Evolutionary conservation across 768 basidiomycete species (phyloP).

Genomic region (Naganishia onofrii): DNA sequence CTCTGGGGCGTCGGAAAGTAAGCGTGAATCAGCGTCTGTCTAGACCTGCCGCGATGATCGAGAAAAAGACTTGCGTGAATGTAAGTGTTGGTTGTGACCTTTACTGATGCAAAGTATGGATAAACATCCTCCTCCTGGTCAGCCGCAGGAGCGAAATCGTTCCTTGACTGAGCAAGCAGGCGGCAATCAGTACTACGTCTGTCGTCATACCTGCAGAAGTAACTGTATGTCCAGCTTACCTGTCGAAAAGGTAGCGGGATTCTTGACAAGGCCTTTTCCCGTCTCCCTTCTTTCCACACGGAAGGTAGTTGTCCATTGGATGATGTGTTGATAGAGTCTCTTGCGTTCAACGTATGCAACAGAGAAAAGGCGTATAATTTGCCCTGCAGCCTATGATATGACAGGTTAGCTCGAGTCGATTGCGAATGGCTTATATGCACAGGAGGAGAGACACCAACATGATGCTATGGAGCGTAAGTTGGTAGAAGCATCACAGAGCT

Average conservation of each 20-base stretch:
- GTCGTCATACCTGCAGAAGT: background rate
- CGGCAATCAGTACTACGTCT: background rate
- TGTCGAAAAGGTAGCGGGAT: background rate
- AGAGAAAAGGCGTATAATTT: constrained; percentile 30
- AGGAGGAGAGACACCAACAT: background rate
- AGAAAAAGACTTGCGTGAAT: constrained; percentile 8
- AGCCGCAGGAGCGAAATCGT: background rate
- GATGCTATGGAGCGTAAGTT: background rate
- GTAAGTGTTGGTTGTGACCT: constrained; percentile 27
- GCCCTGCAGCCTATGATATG: constrained; percentile 18
- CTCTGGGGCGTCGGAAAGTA: background rate
- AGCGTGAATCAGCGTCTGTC: background rate
- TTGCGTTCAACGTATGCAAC: constrained; percentile 22
- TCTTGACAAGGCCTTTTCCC: background rate
- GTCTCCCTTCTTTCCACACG: constrained; percentile 4
- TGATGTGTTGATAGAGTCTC: background rate
- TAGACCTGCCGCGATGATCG: background rate
- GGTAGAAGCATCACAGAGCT: background rate
- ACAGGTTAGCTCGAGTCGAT: background rate
- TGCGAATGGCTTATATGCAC: background rate
- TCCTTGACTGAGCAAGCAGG: background rate
- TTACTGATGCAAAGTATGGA: constrained; percentile 10
- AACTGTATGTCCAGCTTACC: background rate
- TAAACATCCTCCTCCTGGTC: background rate
- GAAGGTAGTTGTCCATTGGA: background rate